These are phyloP conservation scores for Leccinellum luteum DNA, from an alignment of 768 basidiomycete species.

Conservation along the genomic window DNA sequence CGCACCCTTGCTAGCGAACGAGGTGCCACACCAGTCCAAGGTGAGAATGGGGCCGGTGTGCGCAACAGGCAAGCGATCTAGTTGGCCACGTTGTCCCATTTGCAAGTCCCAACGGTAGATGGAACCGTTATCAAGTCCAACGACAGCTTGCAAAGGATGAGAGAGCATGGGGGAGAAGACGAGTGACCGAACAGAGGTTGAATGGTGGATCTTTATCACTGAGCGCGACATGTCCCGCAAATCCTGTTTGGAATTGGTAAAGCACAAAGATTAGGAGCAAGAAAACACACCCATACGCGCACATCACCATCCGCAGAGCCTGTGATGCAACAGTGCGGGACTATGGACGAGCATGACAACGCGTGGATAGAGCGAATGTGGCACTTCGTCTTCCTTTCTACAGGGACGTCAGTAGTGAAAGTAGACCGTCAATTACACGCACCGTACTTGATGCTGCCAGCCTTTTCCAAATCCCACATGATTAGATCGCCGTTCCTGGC, in stretches of 20 bases:
- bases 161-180: constrained; percentile 67
- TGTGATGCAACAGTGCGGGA: constrained; percentile 72
- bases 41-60: constrained; percentile 71
- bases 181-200: constrained; percentile 64
- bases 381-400: constrained; percentile 65
- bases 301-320: constrained; percentile 80
- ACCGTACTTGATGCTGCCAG: constrained; percentile 71
- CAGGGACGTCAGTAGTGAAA: constrained; percentile 12
- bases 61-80: constrained; percentile 72
- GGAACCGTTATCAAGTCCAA: constrained; percentile 67
- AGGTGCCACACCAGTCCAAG: constrained; percentile 63
- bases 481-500: constrained; percentile 80
- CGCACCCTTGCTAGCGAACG: constrained; percentile 18
- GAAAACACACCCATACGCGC: constrained; percentile 67
- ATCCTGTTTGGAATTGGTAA: constrained; percentile 45
- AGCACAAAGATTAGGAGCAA: background rate
- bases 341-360: constrained; percentile 62
- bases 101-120: constrained; percentile 79
- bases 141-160: constrained; percentile 66
- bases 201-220: constrained; percentile 67
- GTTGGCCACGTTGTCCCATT: constrained; percentile 70
- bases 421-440: constrained; percentile 19
- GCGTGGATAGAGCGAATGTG: constrained; percentile 73
- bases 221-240: constrained; percentile 69
- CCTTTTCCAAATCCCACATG: constrained; percentile 76